Evolutionary conservation across 2,329 filamentous ascomycete genomes (phyloP), one percentile per base, ranked within the genome.

Genomic region (Aspergillus ochraceus): DNA sequence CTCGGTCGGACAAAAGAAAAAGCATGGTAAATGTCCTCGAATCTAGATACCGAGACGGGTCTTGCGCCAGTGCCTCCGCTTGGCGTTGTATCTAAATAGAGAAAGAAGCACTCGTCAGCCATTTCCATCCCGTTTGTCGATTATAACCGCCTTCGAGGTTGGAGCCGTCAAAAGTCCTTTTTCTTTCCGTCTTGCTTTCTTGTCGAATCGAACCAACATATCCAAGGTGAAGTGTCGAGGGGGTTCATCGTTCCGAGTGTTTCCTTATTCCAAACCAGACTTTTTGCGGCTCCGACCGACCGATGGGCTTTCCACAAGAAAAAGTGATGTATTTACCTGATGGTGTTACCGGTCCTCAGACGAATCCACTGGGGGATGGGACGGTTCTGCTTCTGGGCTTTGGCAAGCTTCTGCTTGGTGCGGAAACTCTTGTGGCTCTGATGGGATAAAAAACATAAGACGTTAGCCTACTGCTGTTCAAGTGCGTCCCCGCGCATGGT

Each of bases 321-420:
- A 55, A 59, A 69, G 8, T 50, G 47, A 50, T 46, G 58, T 64
- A 83, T 89, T 84, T 92, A 99, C 95, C 94, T 91, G 86, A 99
- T 97, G 84, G 93, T 97, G 89, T 99, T 99, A 83, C 89, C 90
- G 77, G 95, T 98, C 82, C 94, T 90, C 79, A 99, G 89, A 81
- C 95, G 90, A 81, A 99, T 98, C 95, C 95, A 99, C 88, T 99
- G 95, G 71, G 95, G 95, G 81, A 99, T 97, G 75, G 95, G 95
- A 81, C 95, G 90, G 90, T 99, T 99, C 88, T 98, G 94, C 89
- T 97, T 98, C 88, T 98, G 94, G 81, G 95, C 95, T 88, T 94
- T 97, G 80, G 95, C 95, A 86, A 99, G 92, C 95, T 99, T 99
- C 84, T 96, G 90, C 93, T 99, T 99, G 84, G 93, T 97, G 82